Conservation (phyloP, 148 eudicot genomes). For the Pharnaceum exiguum region DNA sequence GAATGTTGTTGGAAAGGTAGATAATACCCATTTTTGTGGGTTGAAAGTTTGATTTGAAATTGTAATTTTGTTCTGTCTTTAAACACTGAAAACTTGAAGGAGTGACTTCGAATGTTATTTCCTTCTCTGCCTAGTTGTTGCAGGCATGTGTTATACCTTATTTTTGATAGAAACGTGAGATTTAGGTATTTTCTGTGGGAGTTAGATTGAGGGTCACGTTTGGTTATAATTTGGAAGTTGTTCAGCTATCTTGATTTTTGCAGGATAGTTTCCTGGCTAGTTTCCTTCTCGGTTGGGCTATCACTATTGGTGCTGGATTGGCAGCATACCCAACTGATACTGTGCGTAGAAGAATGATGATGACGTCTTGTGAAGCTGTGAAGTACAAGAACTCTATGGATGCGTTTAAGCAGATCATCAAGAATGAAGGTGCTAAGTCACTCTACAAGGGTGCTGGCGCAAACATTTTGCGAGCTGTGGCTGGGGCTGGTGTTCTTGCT, state of each 20-base stretch:
- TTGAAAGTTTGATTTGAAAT: too few species aligned
- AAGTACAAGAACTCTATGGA: conserved; percentile 64
- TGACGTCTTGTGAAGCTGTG: conserved; percentile 70
- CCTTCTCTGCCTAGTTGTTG: too few species aligned
- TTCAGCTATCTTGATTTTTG: conserved; percentile 4
- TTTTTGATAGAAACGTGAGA: too few species aligned
- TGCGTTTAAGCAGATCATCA: conserved; percentile 47
- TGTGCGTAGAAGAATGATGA: conserved; percentile 71
- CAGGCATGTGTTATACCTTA: too few species aligned
- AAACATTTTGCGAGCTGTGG: conserved; percentile 63
- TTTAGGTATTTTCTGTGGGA: not conserved
- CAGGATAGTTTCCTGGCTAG: conserved; percentile 79
- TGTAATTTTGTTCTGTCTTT: too few species aligned
- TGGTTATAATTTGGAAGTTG: not conserved
- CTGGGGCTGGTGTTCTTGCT: conserved; percentile 67
- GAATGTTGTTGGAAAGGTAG: too few species aligned
- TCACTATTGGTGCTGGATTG: conserved; percentile 61
- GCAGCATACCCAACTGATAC: conserved; percentile 66
- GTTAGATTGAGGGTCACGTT: not conserved
- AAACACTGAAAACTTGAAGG: too few species aligned
- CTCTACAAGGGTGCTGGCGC: conserved; percentile 76
- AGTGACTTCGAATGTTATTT: too few species aligned
- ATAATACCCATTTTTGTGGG: too few species aligned
- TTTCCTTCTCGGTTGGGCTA: conserved; percentile 64
- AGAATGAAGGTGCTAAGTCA: conserved; percentile 56